A percentile compares a stretch with the other conserved stretches of the same genome.
Conservation (phyloP, 192 early-diverging fungal genomes). For the Dissophora ornata region DNA sequence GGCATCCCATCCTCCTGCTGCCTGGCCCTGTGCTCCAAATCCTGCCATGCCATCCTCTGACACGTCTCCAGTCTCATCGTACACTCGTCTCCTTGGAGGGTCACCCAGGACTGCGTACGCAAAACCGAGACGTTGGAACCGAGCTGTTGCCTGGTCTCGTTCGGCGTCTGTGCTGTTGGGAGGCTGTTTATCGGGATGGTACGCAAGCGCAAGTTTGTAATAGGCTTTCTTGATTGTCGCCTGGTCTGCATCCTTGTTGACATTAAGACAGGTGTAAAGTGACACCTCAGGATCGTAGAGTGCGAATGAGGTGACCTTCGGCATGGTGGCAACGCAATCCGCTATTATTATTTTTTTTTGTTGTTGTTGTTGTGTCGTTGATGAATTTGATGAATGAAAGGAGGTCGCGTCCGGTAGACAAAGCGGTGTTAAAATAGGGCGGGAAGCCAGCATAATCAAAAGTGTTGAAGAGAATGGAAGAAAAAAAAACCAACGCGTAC, state of each 20-base stretch:
- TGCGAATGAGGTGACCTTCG: constrained; percentile 48
- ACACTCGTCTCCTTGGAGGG: constrained; percentile 66
- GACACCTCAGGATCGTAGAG: constrained; percentile 51
- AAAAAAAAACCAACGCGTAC: neutral
- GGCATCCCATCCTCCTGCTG: constrained; percentile 78
- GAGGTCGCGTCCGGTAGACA: neutral
- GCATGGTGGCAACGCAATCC: too few species aligned
- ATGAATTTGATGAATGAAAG: neutral
- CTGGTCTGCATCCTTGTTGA: constrained; percentile 73
- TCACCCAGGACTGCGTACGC: constrained; percentile 84
- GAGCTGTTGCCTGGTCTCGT: constrained; percentile 63
- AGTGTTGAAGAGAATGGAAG: neutral
- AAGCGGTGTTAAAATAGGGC: too few species aligned
- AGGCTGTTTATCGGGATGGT: constrained; percentile 83
- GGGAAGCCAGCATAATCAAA: neutral
- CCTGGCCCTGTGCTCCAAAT: constrained; percentile 58
- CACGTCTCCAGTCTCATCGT: constrained; percentile 82
- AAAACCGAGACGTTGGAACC: constrained; percentile 81
- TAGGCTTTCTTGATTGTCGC: constrained; percentile 91
- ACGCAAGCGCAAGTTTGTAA: constrained; percentile 88
- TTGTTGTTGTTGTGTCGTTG: too few species aligned
- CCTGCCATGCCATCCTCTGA: constrained; percentile 51
- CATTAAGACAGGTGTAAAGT: constrained; percentile 84
- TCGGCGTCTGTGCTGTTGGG: constrained; percentile 76
- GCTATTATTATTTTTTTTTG: neutral